Percentiles rank a stretch among this genome's conserved stretches.
phyloP scores from a whole-genome alignment of 345 rosid genomes.

The Raphanus sativus region DNA sequence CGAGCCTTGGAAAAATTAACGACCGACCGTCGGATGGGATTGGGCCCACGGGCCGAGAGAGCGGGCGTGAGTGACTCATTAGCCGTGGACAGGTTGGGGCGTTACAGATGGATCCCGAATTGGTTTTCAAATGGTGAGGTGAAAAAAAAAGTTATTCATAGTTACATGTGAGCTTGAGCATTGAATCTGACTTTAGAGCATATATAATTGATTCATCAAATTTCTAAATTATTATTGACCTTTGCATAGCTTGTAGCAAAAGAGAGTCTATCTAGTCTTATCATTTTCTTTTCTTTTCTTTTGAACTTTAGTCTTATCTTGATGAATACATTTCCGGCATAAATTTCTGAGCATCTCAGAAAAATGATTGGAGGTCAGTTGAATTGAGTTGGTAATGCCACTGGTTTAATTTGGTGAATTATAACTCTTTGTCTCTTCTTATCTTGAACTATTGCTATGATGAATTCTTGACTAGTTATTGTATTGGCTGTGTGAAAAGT shows the following conservation, averaged over 20 bases:
- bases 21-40: too few species aligned
- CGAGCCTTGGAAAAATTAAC: too few species aligned
- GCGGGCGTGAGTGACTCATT: too few species aligned
- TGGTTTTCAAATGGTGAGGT: too few species aligned
- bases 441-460: conserved; percentile 1
- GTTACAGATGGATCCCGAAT: too few species aligned
- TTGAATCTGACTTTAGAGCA: too few species aligned
- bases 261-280: neutral
- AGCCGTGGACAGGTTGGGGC: too few species aligned
- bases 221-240: neutral
- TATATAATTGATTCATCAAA: neutral
- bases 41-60: too few species aligned
- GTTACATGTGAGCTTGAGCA: neutral
- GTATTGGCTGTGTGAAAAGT: conserved; percentile 2
- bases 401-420: too few species aligned
- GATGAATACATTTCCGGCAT: neutral
- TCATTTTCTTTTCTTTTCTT: too few species aligned
- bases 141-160: neutral
- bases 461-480: conserved; percentile 8
- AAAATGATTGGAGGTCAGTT: conserved; percentile 9
- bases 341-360: neutral
- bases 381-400: neutral
- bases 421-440: too few species aligned
- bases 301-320: neutral
- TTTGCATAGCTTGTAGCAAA: neutral